Evolutionary conservation across 108 stramenopile genomes (phyloP), one percentile per base, ranked within the genome.

Genomic region (Conticribra weissflogii): DNA sequence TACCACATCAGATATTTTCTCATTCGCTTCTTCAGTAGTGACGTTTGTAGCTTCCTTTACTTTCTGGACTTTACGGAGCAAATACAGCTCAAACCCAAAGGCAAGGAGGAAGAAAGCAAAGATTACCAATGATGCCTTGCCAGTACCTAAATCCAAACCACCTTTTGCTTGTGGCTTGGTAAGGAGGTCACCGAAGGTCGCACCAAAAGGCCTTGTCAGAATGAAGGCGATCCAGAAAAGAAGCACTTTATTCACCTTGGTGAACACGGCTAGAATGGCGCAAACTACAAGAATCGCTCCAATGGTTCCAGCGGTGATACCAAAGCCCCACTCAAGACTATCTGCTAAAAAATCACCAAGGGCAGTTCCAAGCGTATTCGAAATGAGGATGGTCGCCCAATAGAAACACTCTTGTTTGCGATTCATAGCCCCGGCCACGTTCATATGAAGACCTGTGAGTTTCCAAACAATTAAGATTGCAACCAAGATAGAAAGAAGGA

Each of bases 221-320:
- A 54, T 3, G 27, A 54, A 54, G 21, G 53, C 53, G 25, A 54
- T 23, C 53, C 53, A 54, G 27, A 54, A 54, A 23, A 54, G 21
- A 24, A 54, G 21, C 1, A 54, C 53, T 25, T 18, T 21, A 15
- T 23, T 25, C 21, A 54, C n/a, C 53, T 18, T 54, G 2, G 24
- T 54, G 15, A 23, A 54, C 24, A 3, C 16, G 23, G 53, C 53
- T 3, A 54, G 21, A 1, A 27, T 27, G 27, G 53, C 53, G 22
- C 53, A 54, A 54, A 9, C 5, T 14, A 54, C 24, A 2, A 54
- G 5, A 24, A 54, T 23, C 16, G 53, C 23, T 23, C 53, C 53
- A 7, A 54, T 54, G n/a, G 27, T 22, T 2, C 53, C 53, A 23
- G 53, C 53, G 2, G 24, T 54, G 21, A 54, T 24, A 15, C 23